Conservation (phyloP, 2,329 filamentous ascomycete species). For the Cytospora schulzeri region DNA sequence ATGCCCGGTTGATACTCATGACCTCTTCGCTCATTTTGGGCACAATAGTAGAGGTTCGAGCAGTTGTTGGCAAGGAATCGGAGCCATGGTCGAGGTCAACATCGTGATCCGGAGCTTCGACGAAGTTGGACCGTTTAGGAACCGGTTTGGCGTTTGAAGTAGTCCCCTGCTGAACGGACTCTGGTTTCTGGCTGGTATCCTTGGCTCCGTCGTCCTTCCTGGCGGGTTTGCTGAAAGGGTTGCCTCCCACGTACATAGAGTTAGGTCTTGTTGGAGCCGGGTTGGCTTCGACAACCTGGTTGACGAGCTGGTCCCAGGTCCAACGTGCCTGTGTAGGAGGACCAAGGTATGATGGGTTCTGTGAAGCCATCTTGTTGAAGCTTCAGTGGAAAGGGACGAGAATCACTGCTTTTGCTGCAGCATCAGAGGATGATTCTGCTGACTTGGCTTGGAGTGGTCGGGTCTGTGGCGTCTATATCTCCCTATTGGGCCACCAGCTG, state of each 20-base stretch:
- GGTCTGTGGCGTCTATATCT: conserved; percentile 9
- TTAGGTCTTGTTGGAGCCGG: not conserved
- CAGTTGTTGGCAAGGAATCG: not conserved
- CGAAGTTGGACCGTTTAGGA: not conserved
- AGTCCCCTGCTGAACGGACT: not conserved
- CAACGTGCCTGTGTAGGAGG: not conserved
- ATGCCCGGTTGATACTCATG: not conserved
- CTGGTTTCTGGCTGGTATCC: not conserved
- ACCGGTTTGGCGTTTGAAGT: not conserved
- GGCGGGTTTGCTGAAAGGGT: not conserved
- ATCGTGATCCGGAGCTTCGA: not conserved
- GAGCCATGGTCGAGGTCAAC: not conserved
- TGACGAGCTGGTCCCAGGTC: not conserved
- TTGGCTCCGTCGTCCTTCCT: not conserved
- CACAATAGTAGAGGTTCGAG: not conserved
- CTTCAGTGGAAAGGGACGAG: not conserved
- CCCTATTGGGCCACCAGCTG: not conserved
- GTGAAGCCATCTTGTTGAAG: not conserved
- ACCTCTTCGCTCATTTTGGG: conserved; percentile 5
- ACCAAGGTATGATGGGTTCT: not conserved
- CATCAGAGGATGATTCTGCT: not conserved
- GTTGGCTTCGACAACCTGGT: not conserved
- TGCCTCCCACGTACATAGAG: not conserved
- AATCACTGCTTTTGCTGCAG: not conserved
- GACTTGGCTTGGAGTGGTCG: not conserved